Base-by-base conservation (phyloP, 176 grass and related monocot genomes). In the Zoysia japonica region DNA sequence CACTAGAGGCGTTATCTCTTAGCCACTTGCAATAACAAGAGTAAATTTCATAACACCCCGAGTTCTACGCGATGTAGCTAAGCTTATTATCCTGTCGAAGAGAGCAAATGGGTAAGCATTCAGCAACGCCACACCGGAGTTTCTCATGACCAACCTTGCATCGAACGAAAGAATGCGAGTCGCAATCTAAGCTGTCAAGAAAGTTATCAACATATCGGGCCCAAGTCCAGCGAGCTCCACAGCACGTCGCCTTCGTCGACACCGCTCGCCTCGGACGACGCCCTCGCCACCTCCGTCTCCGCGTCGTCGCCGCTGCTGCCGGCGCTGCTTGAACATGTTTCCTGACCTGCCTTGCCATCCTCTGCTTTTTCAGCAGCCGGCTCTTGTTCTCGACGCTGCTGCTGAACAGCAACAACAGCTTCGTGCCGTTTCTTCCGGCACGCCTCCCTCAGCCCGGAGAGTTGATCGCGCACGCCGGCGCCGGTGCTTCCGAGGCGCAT, bases 141-240 rank as follows among this genome's bases (percentile, higher is more conserved):
- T 69, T 74, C 17, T 75, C 46, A 75, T 66, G 70, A 76, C 77
- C 55, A 28, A 56, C 72, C 78, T 70, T 64, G 70, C 84, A 68
- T n/a, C 66, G 41, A 72, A 75, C 46, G 51, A 67, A 78, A 12
- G 47, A 88, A 84, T 75, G 10, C 7, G 54, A 75, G 47, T 74
- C 36, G 3, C 59, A 70, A 63, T 17, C 51, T 80, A 84, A 53
- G 70, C 39, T 40, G 45, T 78, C 48, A 49, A 1, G 48, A 49
- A 49, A 7, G 79, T 9, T 62, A 74, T 63, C 46, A 90, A 40
- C 91, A 93, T 60, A 90, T 81, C 6, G 88, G 85, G 66, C 83
- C 79, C 39, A 93, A 57, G 65, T 93, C 85, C 68, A 93, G 82
- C 19, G 88, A 86, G 67, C 85, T 88, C 91, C 88, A 93, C 37